These are phyloP conservation scores for Actinomortierella ambigua DNA, from an alignment of 371 early-diverging fungal species.

Conservation along the genomic window DNA sequence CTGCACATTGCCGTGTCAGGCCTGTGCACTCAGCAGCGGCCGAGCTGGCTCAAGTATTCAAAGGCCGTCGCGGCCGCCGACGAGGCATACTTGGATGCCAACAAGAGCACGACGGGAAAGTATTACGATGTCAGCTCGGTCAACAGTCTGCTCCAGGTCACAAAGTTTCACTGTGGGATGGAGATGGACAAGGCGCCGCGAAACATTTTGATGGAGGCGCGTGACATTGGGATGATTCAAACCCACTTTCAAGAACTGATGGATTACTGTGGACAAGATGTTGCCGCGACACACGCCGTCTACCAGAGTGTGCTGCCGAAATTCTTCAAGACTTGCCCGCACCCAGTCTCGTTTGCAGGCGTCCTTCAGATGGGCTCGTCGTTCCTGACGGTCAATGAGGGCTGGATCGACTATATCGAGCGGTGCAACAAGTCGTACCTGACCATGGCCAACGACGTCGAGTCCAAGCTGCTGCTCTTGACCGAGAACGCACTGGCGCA, in stretches of 20 bases:
- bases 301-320: slow-evolving; percentile 72
- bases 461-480: slow-evolving; percentile 61
- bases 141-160: slow-evolving; percentile 81
- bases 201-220: slow-evolving; percentile 64
- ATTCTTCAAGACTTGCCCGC: slow-evolving; percentile 85
- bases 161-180: slow-evolving; percentile 76
- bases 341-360: slow-evolving; percentile 94
- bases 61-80: slow-evolving; percentile 52
- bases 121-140: slow-evolving; percentile 74
- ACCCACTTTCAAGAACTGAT: slow-evolving; percentile 74
- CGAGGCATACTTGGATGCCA: slow-evolving; percentile 25
- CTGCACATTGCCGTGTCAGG: slow-evolving; percentile 93
- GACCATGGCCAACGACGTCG: slow-evolving; percentile 61
- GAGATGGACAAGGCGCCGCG: slow-evolving; percentile 79
- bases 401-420: slow-evolving; percentile 75
- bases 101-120: slow-evolving; percentile 45
- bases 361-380: slow-evolving; percentile 88
- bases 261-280: slow-evolving; percentile 92
- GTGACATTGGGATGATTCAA: slow-evolving; percentile 49
- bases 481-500: slow-evolving; percentile 70
- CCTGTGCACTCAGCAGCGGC: slow-evolving; percentile 88
- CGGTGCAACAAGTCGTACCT: slow-evolving; percentile 62
- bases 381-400: slow-evolving; percentile 80
- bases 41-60: slow-evolving; percentile 73
- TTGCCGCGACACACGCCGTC: slow-evolving; percentile 75